phyloP scores from a whole-genome alignment of 1,284 basidiomycete genomes.

The Trichosporon inkin region DNA sequence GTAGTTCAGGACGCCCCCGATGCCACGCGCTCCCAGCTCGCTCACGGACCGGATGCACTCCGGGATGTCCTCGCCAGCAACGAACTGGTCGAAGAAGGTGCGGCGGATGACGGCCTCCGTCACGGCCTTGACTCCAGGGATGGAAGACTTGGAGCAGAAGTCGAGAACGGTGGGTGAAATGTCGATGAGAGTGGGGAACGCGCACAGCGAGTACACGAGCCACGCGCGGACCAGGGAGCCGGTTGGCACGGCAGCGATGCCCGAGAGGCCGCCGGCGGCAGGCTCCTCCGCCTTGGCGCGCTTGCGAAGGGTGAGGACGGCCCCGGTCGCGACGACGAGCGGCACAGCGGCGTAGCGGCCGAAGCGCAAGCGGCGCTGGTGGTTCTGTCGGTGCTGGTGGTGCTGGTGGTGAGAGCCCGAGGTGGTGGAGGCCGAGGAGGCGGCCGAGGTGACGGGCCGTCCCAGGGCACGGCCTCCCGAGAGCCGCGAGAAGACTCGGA shows the following conservation, averaged over 20 bases:
- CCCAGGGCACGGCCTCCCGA: not conserved
- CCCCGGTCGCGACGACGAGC: slow-evolving; percentile 9
- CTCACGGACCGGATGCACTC: slow-evolving; percentile 64
- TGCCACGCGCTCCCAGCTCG: slow-evolving; percentile 61
- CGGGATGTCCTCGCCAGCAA: slow-evolving; percentile 76
- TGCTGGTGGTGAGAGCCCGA: not conserved
- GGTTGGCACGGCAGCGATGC: slow-evolving; percentile 23
- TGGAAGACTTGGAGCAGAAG: slow-evolving; percentile 54
- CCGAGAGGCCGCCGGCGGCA: not conserved
- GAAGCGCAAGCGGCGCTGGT: not conserved
- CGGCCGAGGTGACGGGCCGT: not conserved
- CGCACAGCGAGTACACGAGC: slow-evolving; percentile 74
- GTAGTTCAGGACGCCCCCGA: slow-evolving; percentile 77
- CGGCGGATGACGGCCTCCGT: slow-evolving; percentile 67
- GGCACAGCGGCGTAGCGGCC: slow-evolving; percentile 10
- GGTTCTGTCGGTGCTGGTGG: not conserved
- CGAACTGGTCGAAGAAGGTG: slow-evolving; percentile 83
- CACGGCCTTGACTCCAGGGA: slow-evolving; percentile 64
- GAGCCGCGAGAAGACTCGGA: slow-evolving; percentile 3
- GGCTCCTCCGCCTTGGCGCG: slow-evolving; percentile 13
- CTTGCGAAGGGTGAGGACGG: slow-evolving; percentile 1
- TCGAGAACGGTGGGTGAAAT: slow-evolving; percentile 67
- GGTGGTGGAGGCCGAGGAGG: not conserved
- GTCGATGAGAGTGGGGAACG: slow-evolving; percentile 71
- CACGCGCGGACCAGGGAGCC: slow-evolving; percentile 63